Percentiles rank a stretch among this genome's conserved stretches.
Evolutionary conservation across 352 stramenopile species (phyloP).

Genomic region (Phytophthora pisi): DNA sequence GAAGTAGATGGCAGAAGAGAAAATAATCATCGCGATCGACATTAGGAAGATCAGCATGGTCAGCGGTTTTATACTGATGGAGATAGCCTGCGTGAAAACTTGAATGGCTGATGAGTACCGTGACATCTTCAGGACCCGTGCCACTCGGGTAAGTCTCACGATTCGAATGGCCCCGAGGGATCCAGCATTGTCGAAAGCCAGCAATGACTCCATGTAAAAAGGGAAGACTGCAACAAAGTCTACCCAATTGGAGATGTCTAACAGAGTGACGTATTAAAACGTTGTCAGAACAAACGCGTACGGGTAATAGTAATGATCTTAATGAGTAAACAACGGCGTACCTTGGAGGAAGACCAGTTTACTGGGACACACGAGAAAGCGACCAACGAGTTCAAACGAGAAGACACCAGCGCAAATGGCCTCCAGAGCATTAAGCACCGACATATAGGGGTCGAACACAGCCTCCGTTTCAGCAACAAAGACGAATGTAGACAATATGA

Average conservation of each 20-base stretch:
- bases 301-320: not conserved
- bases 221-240: conserved; percentile 86
- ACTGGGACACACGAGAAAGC: conserved; percentile 54
- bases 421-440: conserved; percentile 48
- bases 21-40: conserved; percentile 84
- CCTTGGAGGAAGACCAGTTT: conserved; percentile 55
- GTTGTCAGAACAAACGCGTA: not conserved
- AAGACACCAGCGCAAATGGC: conserved; percentile 60
- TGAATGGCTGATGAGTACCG: conserved; percentile 87
- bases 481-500: conserved; percentile 64
- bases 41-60: conserved; percentile 90
- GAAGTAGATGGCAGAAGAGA: conserved; percentile 88
- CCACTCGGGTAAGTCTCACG: conserved; percentile 81
- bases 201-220: conserved; percentile 80
- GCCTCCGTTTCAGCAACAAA: conserved; percentile 76
- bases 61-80: conserved; percentile 78
- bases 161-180: conserved; percentile 83
- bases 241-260: conserved; percentile 82
- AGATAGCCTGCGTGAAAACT: conserved; percentile 79
- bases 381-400: conserved; percentile 64
- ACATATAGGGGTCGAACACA: conserved; percentile 39
- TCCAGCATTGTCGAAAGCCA: conserved; percentile 67
- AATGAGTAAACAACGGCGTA: conserved; percentile 22
- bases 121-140: conserved; percentile 88
- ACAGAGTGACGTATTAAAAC: not conserved